A percentile compares a stretch with the other conserved stretches of the same genome.
Conservation (phyloP, 2,329 filamentous ascomycete species). For the Cladorrhinum sp. region DNA sequence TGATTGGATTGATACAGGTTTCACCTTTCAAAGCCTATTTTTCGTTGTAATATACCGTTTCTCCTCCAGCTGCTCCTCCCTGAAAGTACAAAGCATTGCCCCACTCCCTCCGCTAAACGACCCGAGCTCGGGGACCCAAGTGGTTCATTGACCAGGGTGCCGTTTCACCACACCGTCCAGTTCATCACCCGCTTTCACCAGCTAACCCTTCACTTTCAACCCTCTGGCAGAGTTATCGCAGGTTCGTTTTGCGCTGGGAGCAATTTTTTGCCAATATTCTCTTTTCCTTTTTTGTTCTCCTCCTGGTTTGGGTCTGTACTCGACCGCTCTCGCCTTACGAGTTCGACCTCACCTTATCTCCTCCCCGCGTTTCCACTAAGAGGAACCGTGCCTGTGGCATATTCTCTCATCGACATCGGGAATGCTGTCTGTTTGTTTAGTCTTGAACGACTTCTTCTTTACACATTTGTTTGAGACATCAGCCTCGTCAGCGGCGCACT, state of each 20-base stretch:
- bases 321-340: too few relatives aligned
- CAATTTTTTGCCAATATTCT: background rate
- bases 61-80: background rate
- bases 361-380: too few relatives aligned
- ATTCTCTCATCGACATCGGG: too few relatives aligned
- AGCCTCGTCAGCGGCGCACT: background rate
- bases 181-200: background rate
- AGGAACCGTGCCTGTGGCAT: too few relatives aligned
- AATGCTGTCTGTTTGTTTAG: too few relatives aligned
- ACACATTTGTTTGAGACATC: background rate
- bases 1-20: too few relatives aligned
- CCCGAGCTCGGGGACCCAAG: background rate
- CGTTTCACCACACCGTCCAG: background rate
- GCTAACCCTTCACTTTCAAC: background rate
- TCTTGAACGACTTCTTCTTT: too few relatives aligned
- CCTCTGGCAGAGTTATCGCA: background rate
- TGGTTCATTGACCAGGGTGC: background rate
- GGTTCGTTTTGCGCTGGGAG: background rate
- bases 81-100: background rate
- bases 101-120: constrained; percentile 1
- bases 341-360: background rate
- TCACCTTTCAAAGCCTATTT: background rate
- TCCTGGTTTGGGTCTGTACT: too few relatives aligned
- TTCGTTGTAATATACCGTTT: background rate
- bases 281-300: background rate